These are phyloP conservation scores for Dioscorea zingiberensis DNA, from an alignment of 106 monocot species.

Conservation along the genomic window DNA sequence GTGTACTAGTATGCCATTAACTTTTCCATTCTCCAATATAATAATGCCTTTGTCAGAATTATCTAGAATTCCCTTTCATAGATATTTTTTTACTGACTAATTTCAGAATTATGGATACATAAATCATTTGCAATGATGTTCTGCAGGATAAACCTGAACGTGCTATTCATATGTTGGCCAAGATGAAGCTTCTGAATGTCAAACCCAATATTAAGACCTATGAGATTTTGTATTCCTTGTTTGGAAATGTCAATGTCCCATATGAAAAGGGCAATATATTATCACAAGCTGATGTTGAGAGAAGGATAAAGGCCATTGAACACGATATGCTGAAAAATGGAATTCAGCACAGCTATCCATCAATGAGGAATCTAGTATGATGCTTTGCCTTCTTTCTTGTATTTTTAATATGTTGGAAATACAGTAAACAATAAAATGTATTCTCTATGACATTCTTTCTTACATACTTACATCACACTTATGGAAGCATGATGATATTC, in stretches of 20 bases:
- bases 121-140: no score
- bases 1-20: no score
- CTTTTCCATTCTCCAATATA: no score
- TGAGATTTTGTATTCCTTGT: constrained; percentile 70
- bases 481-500: no score
- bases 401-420: background rate
- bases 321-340: constrained; percentile 65
- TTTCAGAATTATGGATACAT: no score
- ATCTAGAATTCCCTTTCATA: no score
- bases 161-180: constrained; percentile 56
- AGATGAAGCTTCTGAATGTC: constrained; percentile 53
- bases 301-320: constrained; percentile 61
- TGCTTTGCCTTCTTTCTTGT: background rate
- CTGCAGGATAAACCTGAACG: constrained; percentile 81
- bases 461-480: no score
- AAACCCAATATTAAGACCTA: constrained; percentile 62
- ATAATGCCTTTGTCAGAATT: no score
- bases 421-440: no score
- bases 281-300: constrained; percentile 56
- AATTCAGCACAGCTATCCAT: constrained; percentile 59
- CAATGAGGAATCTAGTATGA: constrained; percentile 76
- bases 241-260: constrained; percentile 72
- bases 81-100: no score
- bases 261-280: constrained; percentile 68
- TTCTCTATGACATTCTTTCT: no score